Percentiles rank a stretch among this genome's conserved stretches.
Conservation (phyloP, 306 rosid genomes). For the Benincasa hispida region DNA sequence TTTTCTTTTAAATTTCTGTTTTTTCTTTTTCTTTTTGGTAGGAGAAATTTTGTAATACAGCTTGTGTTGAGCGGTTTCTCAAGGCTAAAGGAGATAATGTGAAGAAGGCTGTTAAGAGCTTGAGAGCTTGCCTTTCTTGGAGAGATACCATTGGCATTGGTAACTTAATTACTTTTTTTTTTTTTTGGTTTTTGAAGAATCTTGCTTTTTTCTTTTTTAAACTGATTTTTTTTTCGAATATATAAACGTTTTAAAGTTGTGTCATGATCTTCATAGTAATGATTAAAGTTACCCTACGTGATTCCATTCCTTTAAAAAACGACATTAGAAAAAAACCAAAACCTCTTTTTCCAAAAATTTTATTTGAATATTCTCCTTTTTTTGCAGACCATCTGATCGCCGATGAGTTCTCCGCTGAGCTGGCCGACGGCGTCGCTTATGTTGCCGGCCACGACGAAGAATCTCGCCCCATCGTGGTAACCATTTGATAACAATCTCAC, state of each 20-base stretch:
- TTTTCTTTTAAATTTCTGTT: not conserved
- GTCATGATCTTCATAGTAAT: conserved; percentile 21
- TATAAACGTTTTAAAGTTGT: conserved; percentile 29
- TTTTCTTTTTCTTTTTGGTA: not conserved
- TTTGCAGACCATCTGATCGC: conserved; percentile 68
- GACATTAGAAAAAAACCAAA: not conserved
- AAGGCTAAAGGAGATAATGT: conserved; percentile 75
- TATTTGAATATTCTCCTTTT: conserved; percentile 1
- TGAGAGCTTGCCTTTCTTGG: conserved; percentile 92
- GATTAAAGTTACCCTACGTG: conserved; percentile 29
- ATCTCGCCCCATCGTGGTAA: conserved; percentile 69
- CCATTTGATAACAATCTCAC: too few species aligned
- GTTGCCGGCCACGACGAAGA: conserved; percentile 90
- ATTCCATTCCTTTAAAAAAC: not conserved
- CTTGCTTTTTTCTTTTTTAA: conserved; percentile 36
- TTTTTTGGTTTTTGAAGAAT: conserved; percentile 31
- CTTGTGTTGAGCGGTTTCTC: conserved; percentile 74
- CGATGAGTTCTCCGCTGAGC: conserved; percentile 93
- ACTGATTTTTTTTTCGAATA: conserved; percentile 25
- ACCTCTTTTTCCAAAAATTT: not conserved
- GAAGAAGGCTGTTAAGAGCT: conserved; percentile 80
- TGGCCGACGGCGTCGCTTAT: conserved; percentile 85
- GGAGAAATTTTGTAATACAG: conserved; percentile 90
- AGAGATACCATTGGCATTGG: conserved; percentile 75
- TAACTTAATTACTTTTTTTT: conserved; percentile 8